phyloP scores from a whole-genome alignment of 345 rosid species.

The Durio zibethinus region DNA sequence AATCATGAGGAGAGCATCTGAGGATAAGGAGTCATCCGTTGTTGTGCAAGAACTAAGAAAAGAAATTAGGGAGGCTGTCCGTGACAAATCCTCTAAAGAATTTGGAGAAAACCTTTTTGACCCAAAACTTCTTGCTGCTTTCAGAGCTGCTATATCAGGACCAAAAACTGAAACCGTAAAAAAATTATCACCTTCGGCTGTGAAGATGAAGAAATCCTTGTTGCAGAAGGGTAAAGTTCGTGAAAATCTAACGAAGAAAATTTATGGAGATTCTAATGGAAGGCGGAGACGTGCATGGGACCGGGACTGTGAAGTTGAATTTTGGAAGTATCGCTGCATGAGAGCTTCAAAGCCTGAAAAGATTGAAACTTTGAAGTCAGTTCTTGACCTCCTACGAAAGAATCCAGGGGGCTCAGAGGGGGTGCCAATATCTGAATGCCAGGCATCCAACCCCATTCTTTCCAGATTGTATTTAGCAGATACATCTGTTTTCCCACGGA shows the following conservation, averaged over 20 bases:
- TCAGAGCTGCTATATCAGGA: conserved; percentile 76
- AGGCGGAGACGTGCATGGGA: conserved; percentile 88
- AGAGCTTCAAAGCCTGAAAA: conserved; percentile 79
- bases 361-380: conserved; percentile 86
- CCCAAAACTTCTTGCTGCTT: conserved; percentile 91
- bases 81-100: conserved; percentile 57
- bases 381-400: conserved; percentile 68
- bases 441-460: conserved; percentile 64
- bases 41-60: conserved; percentile 76
- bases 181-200: conserved; percentile 50
- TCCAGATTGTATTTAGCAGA: conserved; percentile 95
- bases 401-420: conserved; percentile 40
- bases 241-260: conserved; percentile 90
- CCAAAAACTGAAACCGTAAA: conserved; percentile 52
- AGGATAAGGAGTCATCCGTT: conserved; percentile 65
- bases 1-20: conserved; percentile 66
- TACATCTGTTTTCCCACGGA: conserved; percentile 92
- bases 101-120: conserved; percentile 65
- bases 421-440: conserved; percentile 38
- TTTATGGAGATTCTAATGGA: conserved; percentile 82
- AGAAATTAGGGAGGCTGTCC: conserved; percentile 89
- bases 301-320: conserved; percentile 95
- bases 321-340: conserved; percentile 95
- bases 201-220: conserved; percentile 75
- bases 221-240: conserved; percentile 96